Evolutionary conservation across 495 filamentous ascomycete genomes (phyloP), one percentile per base, ranked within the genome.

Genomic region (Xanthoparmelia taractica): DNA sequence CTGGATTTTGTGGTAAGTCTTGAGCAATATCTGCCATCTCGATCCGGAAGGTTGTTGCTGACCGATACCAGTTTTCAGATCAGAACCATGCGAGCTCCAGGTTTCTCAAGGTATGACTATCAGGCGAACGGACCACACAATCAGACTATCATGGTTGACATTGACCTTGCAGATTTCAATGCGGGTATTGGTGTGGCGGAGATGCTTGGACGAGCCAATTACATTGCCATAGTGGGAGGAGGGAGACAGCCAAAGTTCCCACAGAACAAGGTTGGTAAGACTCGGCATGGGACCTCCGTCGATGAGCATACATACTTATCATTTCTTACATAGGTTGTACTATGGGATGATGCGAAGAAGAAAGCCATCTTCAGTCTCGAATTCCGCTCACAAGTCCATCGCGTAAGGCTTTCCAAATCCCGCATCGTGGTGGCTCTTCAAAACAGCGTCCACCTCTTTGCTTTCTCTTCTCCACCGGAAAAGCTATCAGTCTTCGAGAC

Each of bases 131-230:
- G 17, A 8, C 7, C 50, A 20, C 29, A 13, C 47, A 27, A 2
- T 27, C 11, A 50, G 25, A 20, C 50, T 54, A 0, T 33, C 27
- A 34, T 10, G 29, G 1, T 54, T 54, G 17, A 54, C 17, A 18
- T 33, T 13, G 29, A 54, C 0, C 7, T 20, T 4, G 34, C 60
- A 95, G 92, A 91, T 67, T 88, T 96, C 77, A 89, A 89, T 71
- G 90, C 87, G 34, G 92, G 92, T 23, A 84, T 97, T 48, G 90
- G 88, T 25, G 74, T 89, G 40, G 92, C 85, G 18, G 86, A 89
- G 72, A 95, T 96, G 90, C 86, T 96, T 61, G 89, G 89, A 60
- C 86, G 88, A 67, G 87, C 88, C 57, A 94, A 92, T 74, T 96
- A 88, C 71, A 78, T 97, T 29, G 94, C 90, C 27, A 84, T 96